Conservation (phyloP, 2,329 filamentous ascomycete species). For the Alternaria rosae region DNA sequence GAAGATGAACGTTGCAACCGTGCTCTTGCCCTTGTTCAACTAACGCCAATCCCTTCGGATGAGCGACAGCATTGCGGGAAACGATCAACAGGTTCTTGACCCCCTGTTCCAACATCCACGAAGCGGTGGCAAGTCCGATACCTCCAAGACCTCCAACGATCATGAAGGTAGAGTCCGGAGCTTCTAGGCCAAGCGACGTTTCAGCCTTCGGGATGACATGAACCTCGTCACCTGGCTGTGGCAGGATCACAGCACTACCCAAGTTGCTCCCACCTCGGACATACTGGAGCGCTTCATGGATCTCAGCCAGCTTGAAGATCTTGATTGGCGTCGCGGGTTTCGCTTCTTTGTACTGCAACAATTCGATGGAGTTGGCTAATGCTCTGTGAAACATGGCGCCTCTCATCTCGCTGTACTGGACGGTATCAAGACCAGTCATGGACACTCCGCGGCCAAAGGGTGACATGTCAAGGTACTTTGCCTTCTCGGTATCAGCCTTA, state of each 20-base stretch:
- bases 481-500: background rate
- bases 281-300: background rate
- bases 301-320: background rate
- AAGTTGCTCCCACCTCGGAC: background rate
- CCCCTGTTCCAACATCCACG: conserved; percentile 23
- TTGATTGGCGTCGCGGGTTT: background rate
- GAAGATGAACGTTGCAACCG: background rate
- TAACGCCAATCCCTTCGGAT: background rate
- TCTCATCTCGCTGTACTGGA: background rate
- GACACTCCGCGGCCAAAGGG: background rate
- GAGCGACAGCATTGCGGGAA: conserved; percentile 1
- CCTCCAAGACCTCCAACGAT: conserved; percentile 33
- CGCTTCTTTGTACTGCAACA: background rate
- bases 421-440: background rate
- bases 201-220: background rate
- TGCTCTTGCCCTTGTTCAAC: background rate
- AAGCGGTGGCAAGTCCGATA: conserved; percentile 25
- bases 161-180: conserved; percentile 26
- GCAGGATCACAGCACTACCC: background rate
- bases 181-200: background rate
- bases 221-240: background rate
- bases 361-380: background rate
- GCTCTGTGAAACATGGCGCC: background rate
- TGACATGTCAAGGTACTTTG: conserved; percentile 1
- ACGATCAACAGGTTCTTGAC: conserved; percentile 24